phyloP scores from a whole-genome alignment of 106 monocot genomes.

The Alisma plantagoaquatica region DNA sequence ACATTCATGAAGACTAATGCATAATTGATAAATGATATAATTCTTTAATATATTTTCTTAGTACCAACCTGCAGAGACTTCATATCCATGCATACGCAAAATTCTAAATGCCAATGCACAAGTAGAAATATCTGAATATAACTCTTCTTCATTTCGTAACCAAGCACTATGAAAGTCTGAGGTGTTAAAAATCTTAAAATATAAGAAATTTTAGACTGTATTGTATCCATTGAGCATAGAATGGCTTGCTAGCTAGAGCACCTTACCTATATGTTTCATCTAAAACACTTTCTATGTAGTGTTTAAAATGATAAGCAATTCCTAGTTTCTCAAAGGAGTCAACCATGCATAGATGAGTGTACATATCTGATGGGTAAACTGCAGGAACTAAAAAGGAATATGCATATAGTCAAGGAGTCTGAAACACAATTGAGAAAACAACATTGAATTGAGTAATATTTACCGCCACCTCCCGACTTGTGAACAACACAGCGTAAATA shows the following conservation, averaged over 20 bases:
- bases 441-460: neutral
- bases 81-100: slow-evolving; percentile 80
- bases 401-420: neutral
- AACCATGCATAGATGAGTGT: slow-evolving; percentile 40
- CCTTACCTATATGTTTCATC: slow-evolving; percentile 62
- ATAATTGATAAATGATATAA: neutral
- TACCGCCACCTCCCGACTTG: slow-evolving; percentile 67
- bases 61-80: slow-evolving; percentile 50
- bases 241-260: too few relatives aligned
- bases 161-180: slow-evolving; percentile 50
- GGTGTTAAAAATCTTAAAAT: slow-evolving; percentile 12
- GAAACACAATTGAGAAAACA: neutral
- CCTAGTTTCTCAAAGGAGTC: slow-evolving; percentile 69
- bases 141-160: slow-evolving; percentile 62
- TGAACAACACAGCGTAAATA: slow-evolving; percentile 39
- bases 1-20: too few relatives aligned
- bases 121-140: slow-evolving; percentile 41
- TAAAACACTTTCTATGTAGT: slow-evolving; percentile 52
- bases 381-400: slow-evolving; percentile 54
- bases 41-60: neutral
- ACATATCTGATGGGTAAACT: slow-evolving; percentile 42
- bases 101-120: slow-evolving; percentile 82
- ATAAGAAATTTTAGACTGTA: neutral
- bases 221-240: neutral
- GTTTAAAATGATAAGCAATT: slow-evolving; percentile 41